Evolutionary conservation across 176 grass and related monocot species (phyloP), one percentile per base, ranked within the genome.

Genomic region (Oropetium thomaeum): DNA sequence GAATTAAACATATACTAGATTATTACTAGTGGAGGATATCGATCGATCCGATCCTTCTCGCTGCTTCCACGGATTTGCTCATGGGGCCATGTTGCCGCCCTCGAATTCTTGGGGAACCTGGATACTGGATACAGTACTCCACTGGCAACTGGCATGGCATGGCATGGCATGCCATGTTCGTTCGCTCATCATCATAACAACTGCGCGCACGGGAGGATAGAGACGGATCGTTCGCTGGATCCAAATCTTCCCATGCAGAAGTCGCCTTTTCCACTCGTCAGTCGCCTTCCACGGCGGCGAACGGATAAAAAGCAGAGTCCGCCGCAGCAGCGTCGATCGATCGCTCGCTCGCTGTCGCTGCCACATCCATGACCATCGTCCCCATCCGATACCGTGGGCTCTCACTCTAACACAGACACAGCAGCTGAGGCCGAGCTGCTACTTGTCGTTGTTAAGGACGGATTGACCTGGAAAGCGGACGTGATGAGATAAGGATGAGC

Each of bases 401-500:
- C 65, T 23, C 73, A 47, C n/a, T 28, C 33, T 38, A 16, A 5
- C 38, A 51, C 47, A 7, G 6, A 22, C 10, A 12, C 53, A 10
- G 53, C 53, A 13, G 23, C 8, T 23, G 51, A 53, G 20, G 20
- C 16, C 8, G 53, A 57, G n/a, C 51, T 27, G 53, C 53, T 27
- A 57, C 23, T 57, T 57, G 22, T 23, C 11, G 5, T 57, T 83
- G 39, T 57, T 19, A 26, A 22, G 11, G 34, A 22, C 17, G 20
- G 14, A 54, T 65, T 48, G 60, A 44, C 47, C 58, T 10, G 58
- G 48, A 85, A 78, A 66, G 20, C n/a, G 32, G 13, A 5, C 1
- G 23, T 34, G 44, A 20, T 30, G 77, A 69, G 84, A 86, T 86
- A 82, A 87, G 79, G 79, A 61, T 34, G 59, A 27, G 32, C 59